A percentile compares a stretch with the other conserved stretches of the same genome.
phyloP scores from a whole-genome alignment of 257 asterid species.

The Euphrasia confusa region DNA sequence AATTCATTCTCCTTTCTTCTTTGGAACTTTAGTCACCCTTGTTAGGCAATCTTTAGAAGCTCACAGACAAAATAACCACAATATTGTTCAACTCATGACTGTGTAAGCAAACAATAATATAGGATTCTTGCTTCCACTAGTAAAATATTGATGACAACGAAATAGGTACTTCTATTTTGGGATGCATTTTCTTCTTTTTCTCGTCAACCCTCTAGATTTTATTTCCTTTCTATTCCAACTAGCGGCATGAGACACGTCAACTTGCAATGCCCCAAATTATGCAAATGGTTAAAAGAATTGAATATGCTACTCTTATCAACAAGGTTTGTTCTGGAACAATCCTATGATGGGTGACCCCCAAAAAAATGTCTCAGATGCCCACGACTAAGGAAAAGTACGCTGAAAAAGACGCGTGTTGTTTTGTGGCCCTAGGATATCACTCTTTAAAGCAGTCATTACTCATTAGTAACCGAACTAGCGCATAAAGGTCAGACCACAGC shows the following conservation, averaged over 20 bases:
- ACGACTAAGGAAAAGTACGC: too few relatives aligned
- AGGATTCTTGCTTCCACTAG: background rate
- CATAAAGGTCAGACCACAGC: too few relatives aligned
- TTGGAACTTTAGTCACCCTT: background rate
- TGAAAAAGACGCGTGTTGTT: too few relatives aligned
- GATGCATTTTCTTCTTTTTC: background rate
- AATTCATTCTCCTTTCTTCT: background rate
- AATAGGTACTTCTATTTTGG: background rate
- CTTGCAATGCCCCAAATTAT: too few relatives aligned
- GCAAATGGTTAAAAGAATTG: too few relatives aligned
- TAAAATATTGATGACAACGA: too few relatives aligned
- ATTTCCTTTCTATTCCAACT: too few relatives aligned
- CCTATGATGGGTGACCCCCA: background rate
- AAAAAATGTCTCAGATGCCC: too few relatives aligned
- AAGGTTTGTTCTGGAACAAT: background rate
- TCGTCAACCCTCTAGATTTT: background rate
- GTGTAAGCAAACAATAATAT: background rate
- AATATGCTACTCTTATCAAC: background rate
- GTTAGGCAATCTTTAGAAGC: conserved; percentile 6
- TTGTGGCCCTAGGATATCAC: too few relatives aligned
- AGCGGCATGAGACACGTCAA: background rate
- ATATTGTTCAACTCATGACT: background rate
- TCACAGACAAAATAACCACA: background rate
- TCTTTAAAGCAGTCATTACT: too few relatives aligned
- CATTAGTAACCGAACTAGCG: too few relatives aligned